phyloP scores from a whole-genome alignment of 371 early-diverging fungal species.

The Mortierella sp. region DNA sequence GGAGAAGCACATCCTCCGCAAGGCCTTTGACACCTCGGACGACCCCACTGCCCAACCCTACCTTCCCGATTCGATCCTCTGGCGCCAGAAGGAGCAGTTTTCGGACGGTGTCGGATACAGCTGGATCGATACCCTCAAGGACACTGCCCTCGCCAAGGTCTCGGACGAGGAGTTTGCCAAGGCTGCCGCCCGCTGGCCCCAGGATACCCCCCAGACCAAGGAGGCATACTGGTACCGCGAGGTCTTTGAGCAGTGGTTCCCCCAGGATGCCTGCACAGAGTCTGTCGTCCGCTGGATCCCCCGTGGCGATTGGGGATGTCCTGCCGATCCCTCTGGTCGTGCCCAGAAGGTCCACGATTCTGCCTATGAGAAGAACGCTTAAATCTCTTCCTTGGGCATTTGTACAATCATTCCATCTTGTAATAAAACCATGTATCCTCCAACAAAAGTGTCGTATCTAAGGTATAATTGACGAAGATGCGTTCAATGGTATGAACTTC shows the following conservation, averaged over 20 bases:
- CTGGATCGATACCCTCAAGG: slow-evolving; percentile 96
- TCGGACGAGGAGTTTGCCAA: slow-evolving; percentile 82
- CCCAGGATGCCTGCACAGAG: slow-evolving; percentile 88
- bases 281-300: slow-evolving; percentile 97
- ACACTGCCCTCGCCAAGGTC: slow-evolving; percentile 74
- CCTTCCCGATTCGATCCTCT: slow-evolving; percentile 91
- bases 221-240: slow-evolving; percentile 96
- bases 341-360: slow-evolving; percentile 92
- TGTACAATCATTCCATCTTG: not conserved
- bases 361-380: slow-evolving; percentile 66
- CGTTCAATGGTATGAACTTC: no score
- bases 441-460: not conserved
- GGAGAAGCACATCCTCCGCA: slow-evolving; percentile 92
- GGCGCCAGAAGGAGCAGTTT: slow-evolving; percentile 99
- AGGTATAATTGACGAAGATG: not conserved
- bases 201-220: slow-evolving; percentile 94
- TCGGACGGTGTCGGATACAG: slow-evolving; percentile 97
- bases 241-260: slow-evolving; percentile 93
- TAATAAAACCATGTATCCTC: slow-evolving; percentile 1
- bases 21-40: slow-evolving; percentile 84
- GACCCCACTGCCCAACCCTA: slow-evolving; percentile 83
- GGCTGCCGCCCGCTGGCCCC: slow-evolving; percentile 81
- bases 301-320: slow-evolving; percentile 96
- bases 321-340: slow-evolving; percentile 97
- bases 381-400: not conserved